phyloP scores from a whole-genome alignment of 768 basidiomycete species.

The Suillus paluster region DNA sequence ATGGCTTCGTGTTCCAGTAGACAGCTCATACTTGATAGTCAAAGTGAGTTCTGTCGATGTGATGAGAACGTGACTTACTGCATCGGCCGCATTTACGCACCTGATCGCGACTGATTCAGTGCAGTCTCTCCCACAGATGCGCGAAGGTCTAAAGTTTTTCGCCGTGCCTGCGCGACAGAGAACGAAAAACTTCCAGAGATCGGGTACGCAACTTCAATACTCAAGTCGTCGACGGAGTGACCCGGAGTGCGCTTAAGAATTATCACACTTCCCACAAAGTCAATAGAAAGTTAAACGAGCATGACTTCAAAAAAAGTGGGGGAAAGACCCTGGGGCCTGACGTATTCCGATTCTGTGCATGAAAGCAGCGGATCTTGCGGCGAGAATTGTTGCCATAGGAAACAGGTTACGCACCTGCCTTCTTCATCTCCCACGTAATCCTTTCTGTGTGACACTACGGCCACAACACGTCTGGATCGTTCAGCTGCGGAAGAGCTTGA shows the following conservation, averaged over 20 bases:
- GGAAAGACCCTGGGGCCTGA: neutral
- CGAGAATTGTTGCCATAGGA: conserved; percentile 1
- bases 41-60: conserved; percentile 51
- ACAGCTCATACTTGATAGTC: conserved; percentile 43
- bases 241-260: conserved; percentile 21
- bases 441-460: conserved; percentile 54
- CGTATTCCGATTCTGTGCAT: neutral
- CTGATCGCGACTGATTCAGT: conserved; percentile 42
- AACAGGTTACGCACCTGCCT: conserved; percentile 49
- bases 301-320: neutral
- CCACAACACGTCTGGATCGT: conserved; percentile 34
- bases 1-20: conserved; percentile 47
- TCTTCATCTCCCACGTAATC: conserved; percentile 50
- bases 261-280: conserved; percentile 8
- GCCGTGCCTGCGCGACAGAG: conserved; percentile 57
- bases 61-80: conserved; percentile 8
- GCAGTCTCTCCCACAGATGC: conserved; percentile 12
- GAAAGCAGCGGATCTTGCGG: conserved; percentile 4
- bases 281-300: neutral
- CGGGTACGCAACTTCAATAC: conserved; percentile 40
- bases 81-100: conserved; percentile 33
- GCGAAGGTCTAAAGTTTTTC: conserved; percentile 41
- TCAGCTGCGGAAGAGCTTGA: neutral
- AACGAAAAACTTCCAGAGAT: conserved; percentile 59
- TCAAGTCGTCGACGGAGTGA: neutral